Evolutionary conservation across 73 alveolate genomes (phyloP), one percentile per base, ranked within the genome.

Genomic region (Paramecium sexaurelia): DNA sequence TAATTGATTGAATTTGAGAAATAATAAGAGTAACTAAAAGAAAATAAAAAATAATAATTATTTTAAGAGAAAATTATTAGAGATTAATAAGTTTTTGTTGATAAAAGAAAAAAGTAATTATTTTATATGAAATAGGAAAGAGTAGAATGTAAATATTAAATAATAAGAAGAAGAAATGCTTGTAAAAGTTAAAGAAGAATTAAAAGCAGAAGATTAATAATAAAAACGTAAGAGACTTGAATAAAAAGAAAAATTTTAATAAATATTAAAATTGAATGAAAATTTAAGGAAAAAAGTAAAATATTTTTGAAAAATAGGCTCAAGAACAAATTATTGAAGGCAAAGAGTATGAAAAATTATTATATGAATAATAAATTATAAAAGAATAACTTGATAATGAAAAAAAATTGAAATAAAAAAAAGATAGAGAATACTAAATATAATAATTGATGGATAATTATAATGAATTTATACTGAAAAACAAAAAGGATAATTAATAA

Each of bases 161-260:
- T 37, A 41, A 43, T 78, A 78, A 7, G 75, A 78, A 13, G 90
- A 78, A 24, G 75, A 78, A 41, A 33, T 40, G 68, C 26, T 41
- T 41, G n/a, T 9, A 2, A 24, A 29, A 39, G 68, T 29, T 9
- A 39, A 78, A 43, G 73, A 41, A 39, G 39, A 78, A 78, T 29
- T 78, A 9, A 39, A 78, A 22, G 71, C 68, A 45, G 90, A 78
- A 78, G 55, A 26, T 37, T 56, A 78, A 17, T 11, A 37, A 24
- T 41, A 41, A n/a, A 41, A 78, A 10, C 20, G 40, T 0, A 78
- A 78, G 55, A 78, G 73, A 45, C 10, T 29, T 2, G 90, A 78
- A 43, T 41, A 78, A 24, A 19, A 78, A 32, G 68, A 78, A 47
- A 78, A 78, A 43, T 78, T 78, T 27, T 78, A 78, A 78, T 40